Evolutionary conservation across 1,139 yeast genomes (phyloP).

Genomic region (Magnusiomyces fungicola): DNA sequence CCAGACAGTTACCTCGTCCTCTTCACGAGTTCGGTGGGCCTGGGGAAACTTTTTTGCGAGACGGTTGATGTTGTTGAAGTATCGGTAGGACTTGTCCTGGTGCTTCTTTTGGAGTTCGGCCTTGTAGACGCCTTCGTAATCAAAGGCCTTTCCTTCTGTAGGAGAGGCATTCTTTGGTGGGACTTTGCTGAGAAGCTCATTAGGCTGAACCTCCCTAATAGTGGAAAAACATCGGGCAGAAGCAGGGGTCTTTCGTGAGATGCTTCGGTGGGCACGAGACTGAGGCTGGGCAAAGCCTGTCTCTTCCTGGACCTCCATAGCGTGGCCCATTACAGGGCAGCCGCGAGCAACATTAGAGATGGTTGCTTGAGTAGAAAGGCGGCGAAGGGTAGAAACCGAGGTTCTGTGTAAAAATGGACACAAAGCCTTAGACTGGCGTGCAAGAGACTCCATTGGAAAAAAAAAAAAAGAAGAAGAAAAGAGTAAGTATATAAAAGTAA

Average conservation of each 20-base stretch:
- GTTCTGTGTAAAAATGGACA: conserved; percentile 78
- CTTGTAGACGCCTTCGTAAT: conserved; percentile 57
- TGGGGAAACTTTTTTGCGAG: conserved; percentile 87
- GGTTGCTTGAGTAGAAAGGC: conserved; percentile 21
- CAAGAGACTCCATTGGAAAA: conserved; percentile 61
- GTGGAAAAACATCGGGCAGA: conserved; percentile 18
- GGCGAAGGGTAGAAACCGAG: conserved; percentile 49
- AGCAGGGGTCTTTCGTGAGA: conserved; percentile 22
- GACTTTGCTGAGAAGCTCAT: conserved; percentile 17
- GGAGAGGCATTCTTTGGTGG: conserved; percentile 8
- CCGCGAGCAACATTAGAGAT: conserved; percentile 58
- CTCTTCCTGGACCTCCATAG: conserved; percentile 41
- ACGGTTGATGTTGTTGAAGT: conserved; percentile 93
- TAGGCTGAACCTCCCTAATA: conserved; percentile 9
- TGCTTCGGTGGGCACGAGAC: conserved; percentile 24
- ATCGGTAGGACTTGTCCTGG: conserved; percentile 85
- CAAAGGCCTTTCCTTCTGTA: conserved; percentile 40
- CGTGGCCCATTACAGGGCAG: conserved; percentile 88
- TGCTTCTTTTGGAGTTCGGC: conserved; percentile 66
- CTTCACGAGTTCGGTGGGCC: conserved; percentile 72
- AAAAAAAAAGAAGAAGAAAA: background rate
- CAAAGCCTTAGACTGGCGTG: conserved; percentile 67
- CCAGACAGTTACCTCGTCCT: conserved; percentile 93
- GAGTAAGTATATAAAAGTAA: too few relatives aligned
- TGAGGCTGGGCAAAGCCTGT: conserved; percentile 33